A percentile compares a stretch with the other conserved stretches of the same genome.
These are phyloP conservation scores for Eucalyptus caleyi DNA, from an alignment of 345 rosid species.

Conservation along the genomic window DNA sequence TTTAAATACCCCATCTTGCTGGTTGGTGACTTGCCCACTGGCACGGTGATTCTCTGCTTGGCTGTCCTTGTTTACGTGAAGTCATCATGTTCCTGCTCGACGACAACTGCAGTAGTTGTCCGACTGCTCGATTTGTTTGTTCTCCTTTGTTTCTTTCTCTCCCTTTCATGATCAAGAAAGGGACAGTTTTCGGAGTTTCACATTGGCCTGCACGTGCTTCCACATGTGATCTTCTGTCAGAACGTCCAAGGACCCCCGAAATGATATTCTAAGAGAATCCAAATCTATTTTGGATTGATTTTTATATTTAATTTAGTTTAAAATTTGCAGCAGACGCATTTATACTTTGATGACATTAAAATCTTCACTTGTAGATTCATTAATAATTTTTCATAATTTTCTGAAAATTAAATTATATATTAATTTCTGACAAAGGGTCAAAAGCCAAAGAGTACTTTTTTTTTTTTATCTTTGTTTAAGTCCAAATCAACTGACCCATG, in stretches of 20 bases:
- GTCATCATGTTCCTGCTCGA: not conserved
- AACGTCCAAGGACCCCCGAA: not conserved
- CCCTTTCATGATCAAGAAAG: not conserved
- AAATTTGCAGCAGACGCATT: not conserved
- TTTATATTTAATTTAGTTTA: not conserved
- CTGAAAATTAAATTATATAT: not conserved
- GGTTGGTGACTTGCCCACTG: not conserved
- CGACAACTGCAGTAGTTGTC: not conserved
- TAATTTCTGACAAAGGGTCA: not conserved
- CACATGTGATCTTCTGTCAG: not conserved
- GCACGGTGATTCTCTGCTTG: not conserved
- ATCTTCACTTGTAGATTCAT: not conserved
- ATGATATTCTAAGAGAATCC: not conserved
- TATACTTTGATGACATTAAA: not conserved
- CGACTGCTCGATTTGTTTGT: not conserved
- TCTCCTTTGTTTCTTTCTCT: too few relatives aligned
- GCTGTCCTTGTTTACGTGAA: not conserved
- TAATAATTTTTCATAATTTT: not conserved
- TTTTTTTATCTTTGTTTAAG: not conserved
- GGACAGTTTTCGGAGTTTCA: not conserved
- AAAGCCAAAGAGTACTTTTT: not conserved
- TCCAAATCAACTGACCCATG: not conserved
- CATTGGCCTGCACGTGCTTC: not conserved
- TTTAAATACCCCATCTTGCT: not conserved
- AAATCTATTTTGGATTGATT: not conserved